A percentile compares a stretch with the other conserved stretches of the same genome.
phyloP scores from a whole-genome alignment of 2,329 filamentous ascomycete genomes.

The Alternaria incomplexa region DNA sequence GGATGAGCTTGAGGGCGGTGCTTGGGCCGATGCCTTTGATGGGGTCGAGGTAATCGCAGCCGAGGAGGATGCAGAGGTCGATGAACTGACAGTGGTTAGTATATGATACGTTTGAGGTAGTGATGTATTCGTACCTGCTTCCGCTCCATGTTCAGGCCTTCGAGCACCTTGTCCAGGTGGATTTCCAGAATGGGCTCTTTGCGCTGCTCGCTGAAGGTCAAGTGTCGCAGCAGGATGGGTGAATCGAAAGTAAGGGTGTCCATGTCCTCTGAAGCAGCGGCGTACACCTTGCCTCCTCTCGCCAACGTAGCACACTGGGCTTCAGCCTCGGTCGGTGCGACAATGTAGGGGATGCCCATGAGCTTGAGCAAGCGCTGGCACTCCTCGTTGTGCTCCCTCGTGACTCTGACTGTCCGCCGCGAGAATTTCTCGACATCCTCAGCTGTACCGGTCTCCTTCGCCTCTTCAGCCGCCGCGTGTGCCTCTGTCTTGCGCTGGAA shows the following conservation, averaged over 20 bases:
- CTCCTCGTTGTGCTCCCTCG: slow-evolving; percentile 94
- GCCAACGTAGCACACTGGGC: slow-evolving; percentile 94
- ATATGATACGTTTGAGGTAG: neutral
- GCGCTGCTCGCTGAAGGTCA: slow-evolving; percentile 95
- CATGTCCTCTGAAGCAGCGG: slow-evolving; percentile 97
- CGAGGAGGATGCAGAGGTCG: slow-evolving; percentile 95
- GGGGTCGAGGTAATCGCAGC: slow-evolving; percentile 96
- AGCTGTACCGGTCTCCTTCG: slow-evolving; percentile 94
- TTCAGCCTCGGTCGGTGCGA: slow-evolving; percentile 96
- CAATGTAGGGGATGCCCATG: slow-evolving; percentile 95
- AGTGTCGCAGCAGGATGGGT: slow-evolving; percentile 86
- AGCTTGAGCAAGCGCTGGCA: slow-evolving; percentile 89
- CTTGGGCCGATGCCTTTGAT: slow-evolving; percentile 92
- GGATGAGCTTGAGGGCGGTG: slow-evolving; percentile 91
- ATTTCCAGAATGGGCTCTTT: slow-evolving; percentile 99
- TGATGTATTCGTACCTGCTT: slow-evolving; percentile 67
- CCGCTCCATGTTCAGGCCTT: slow-evolving; percentile 86
- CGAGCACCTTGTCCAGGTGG: slow-evolving; percentile 81
- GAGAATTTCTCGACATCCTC: slow-evolving; percentile 99
- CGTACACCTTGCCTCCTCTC: slow-evolving; percentile 91
- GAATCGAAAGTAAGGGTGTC: slow-evolving; percentile 95
- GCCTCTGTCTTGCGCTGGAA: slow-evolving; percentile 95
- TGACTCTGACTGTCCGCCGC: slow-evolving; percentile 88
- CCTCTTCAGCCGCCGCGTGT: slow-evolving; percentile 87
- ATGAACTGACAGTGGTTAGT: slow-evolving; percentile 71